A percentile compares a stretch with the other conserved stretches of the same genome.
These are phyloP conservation scores for Polyporus tsugae DNA, from an alignment of 1,284 basidiomycete species.

Conservation along the genomic window DNA sequence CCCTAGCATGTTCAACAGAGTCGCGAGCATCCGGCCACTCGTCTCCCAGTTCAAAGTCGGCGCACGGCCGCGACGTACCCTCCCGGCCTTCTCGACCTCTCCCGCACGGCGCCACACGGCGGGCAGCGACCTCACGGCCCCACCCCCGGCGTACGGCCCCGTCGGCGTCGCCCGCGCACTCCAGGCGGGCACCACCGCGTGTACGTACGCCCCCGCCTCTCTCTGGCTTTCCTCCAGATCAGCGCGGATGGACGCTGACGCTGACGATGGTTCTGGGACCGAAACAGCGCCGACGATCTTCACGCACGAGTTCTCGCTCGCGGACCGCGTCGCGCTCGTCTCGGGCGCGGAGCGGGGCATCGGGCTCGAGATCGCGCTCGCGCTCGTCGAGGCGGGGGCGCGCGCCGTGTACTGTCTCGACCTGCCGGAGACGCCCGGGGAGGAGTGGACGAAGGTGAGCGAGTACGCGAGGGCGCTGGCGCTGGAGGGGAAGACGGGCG, in stretches of 20 bases:
- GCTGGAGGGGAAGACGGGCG: constrained; percentile 36
- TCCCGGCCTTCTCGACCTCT: background rate
- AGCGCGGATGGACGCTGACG: background rate
- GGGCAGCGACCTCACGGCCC: background rate
- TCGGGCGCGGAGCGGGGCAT: constrained; percentile 84
- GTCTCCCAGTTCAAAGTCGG: background rate
- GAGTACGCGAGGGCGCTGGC: constrained; percentile 55
- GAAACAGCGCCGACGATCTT: constrained; percentile 45
- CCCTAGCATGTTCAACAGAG: background rate
- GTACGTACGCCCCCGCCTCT: background rate
- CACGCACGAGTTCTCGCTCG: constrained; percentile 77
- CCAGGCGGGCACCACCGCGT: background rate
- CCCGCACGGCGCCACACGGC: background rate
- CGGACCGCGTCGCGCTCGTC: constrained; percentile 76
- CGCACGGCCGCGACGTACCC: background rate
- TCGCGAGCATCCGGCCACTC: background rate
- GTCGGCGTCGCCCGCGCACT: constrained; percentile 13
- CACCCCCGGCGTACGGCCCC: constrained; percentile 9
- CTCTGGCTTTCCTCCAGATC: background rate
- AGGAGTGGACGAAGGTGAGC: constrained; percentile 68
- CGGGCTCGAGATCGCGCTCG: constrained; percentile 83
- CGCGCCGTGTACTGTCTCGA: constrained; percentile 81
- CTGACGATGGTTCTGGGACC: background rate
- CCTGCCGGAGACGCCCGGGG: constrained; percentile 66
- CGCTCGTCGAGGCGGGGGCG: constrained; percentile 80